phyloP scores from a whole-genome alignment of 768 basidiomycete species.

The Boletus patriciae region DNA sequence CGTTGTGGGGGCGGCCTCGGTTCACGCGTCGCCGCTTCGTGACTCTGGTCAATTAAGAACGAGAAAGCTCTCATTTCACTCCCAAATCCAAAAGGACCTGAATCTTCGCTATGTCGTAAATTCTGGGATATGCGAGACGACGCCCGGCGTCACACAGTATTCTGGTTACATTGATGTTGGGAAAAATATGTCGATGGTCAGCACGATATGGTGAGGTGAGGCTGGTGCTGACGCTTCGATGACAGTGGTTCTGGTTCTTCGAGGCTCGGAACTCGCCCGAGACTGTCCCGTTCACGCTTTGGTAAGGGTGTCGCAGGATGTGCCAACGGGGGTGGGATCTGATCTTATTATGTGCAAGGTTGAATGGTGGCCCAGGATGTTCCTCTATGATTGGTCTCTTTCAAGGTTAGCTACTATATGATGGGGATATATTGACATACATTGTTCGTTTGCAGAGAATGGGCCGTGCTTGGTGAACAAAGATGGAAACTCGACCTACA shows the following conservation, averaged over 20 bases:
- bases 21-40: not conserved
- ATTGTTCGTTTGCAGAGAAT: too few species aligned
- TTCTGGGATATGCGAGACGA: constrained; percentile 67
- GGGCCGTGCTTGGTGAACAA: too few species aligned
- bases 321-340: not conserved
- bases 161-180: constrained; percentile 64
- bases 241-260: constrained; percentile 75
- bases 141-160: constrained; percentile 55
- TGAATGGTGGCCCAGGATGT: constrained; percentile 63
- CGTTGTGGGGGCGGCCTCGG: not conserved
- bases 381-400: constrained; percentile 67
- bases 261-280: constrained; percentile 59
- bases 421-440: too few species aligned
- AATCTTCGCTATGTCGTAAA: constrained; percentile 53
- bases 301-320: constrained; percentile 35
- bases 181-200: constrained; percentile 57
- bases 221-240: constrained; percentile 1
- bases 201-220: not conserved
- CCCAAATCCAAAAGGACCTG: constrained; percentile 20
- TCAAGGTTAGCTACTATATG: constrained; percentile 42
- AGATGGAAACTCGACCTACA: too few species aligned
- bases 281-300: constrained; percentile 64
- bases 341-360: constrained; percentile 32
- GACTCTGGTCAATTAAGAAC: not conserved
- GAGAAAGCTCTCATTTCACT: constrained; percentile 7